These are phyloP conservation scores for Yamadazyma conglobata DNA, from an alignment of 1,139 yeast species.

Conservation along the genomic window DNA sequence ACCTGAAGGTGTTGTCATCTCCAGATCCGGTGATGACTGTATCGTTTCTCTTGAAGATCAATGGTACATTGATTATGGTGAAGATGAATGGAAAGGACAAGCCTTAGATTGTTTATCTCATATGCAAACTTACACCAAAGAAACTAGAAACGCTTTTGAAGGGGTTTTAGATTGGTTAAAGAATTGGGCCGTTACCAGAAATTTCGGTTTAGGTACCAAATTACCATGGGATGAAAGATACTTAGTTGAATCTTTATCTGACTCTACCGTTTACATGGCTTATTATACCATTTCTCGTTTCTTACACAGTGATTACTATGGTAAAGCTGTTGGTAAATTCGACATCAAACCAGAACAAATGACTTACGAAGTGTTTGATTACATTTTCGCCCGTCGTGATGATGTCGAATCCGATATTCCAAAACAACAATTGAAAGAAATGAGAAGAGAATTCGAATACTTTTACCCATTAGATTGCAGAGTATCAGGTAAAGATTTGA, in stretches of 20 bases:
- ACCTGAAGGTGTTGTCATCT: slow-evolving; percentile 86
- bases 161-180: slow-evolving; percentile 95
- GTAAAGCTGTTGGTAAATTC: slow-evolving; percentile 68
- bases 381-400: slow-evolving; percentile 74
- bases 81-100: slow-evolving; percentile 81
- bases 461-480: slow-evolving; percentile 92
- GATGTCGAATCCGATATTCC: slow-evolving; percentile 61
- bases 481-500: slow-evolving; percentile 93
- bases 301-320: slow-evolving; percentile 84
- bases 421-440: slow-evolving; percentile 56
- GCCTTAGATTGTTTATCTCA: slow-evolving; percentile 75
- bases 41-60: slow-evolving; percentile 97
- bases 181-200: slow-evolving; percentile 98
- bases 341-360: slow-evolving; percentile 76
- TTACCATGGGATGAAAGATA: slow-evolving; percentile 97
- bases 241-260: slow-evolving; percentile 91
- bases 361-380: slow-evolving; percentile 94
- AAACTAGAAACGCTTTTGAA: slow-evolving; percentile 89
- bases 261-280: slow-evolving; percentile 94
- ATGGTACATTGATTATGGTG: slow-evolving; percentile 98
- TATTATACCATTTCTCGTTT: slow-evolving; percentile 89
- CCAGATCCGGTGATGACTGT: slow-evolving; percentile 97
- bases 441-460: slow-evolving; percentile 93
- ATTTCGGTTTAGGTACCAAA: slow-evolving; percentile 92
- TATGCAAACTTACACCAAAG: slow-evolving; percentile 80